These are phyloP conservation scores for Trametes cinnabarina DNA, from an alignment of 768 basidiomycete species.

Conservation along the genomic window DNA sequence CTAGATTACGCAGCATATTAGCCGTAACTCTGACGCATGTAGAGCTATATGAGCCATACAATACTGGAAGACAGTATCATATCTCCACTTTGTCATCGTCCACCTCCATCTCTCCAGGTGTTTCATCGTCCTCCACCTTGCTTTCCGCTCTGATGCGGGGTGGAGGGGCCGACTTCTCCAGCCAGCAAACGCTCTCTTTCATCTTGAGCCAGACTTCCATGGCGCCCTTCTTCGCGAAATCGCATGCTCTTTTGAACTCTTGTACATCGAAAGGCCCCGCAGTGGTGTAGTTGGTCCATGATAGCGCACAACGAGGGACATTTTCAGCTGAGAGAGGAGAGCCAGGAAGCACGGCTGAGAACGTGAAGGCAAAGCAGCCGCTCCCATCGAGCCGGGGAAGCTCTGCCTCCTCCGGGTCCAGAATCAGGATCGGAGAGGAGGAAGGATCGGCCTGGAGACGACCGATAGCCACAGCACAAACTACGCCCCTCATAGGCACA, in stretches of 20 bases:
- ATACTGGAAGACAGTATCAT: conserved; percentile 20
- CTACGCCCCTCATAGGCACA: conserved; percentile 71
- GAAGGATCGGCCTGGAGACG: conserved; percentile 24
- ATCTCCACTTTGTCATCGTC: conserved; percentile 46
- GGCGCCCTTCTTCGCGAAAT: conserved; percentile 49
- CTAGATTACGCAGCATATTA: no score
- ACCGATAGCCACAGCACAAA: conserved; percentile 65
- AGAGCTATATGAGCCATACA: no score
- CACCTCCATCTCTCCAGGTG: conserved; percentile 23
- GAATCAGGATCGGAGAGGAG: conserved; percentile 35
- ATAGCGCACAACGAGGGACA: conserved; percentile 16
- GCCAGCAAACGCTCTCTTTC: conserved; percentile 38
- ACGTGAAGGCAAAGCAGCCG: conserved; percentile 73
- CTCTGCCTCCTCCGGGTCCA: conserved; percentile 54
- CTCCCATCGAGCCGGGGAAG: conserved; percentile 35
- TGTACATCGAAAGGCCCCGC: conserved; percentile 42
- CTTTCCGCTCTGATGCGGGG: background rate
- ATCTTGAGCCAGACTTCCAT: conserved; percentile 46
- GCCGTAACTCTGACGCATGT: no score
- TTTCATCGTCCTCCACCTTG: conserved; percentile 3
- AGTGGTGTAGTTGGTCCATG: conserved; percentile 60
- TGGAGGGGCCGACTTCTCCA: conserved; percentile 14
- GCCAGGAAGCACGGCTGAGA: conserved; percentile 33
- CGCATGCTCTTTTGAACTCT: conserved; percentile 41
- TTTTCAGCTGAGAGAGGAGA: conserved; percentile 17